These are phyloP conservation scores for Penicillium desertorum DNA, from an alignment of 495 filamentous ascomycete species.

Conservation along the genomic window DNA sequence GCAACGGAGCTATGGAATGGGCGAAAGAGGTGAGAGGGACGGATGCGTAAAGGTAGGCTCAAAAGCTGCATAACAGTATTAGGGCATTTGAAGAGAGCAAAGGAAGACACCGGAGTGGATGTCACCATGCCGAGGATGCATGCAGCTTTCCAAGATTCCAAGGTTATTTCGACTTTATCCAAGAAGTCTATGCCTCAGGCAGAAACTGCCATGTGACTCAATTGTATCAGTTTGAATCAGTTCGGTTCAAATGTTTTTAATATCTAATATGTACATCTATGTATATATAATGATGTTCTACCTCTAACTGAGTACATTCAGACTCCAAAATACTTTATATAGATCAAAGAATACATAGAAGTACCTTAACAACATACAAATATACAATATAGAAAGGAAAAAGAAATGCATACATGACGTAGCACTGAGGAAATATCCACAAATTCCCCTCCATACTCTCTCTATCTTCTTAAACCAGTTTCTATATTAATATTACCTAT, in stretches of 20 bases:
- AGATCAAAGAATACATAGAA: no score
- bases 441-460: background rate
- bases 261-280: no score
- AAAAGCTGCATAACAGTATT: constrained; percentile 33
- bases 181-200: constrained; percentile 5
- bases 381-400: background rate
- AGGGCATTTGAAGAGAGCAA: constrained; percentile 12
- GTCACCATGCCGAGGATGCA: constrained; percentile 17
- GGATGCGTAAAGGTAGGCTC: constrained; percentile 16
- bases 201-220: constrained; percentile 7
- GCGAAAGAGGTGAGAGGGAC: constrained; percentile 18
- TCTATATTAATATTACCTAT: background rate
- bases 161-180: constrained; percentile 11
- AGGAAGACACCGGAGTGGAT: constrained; percentile 8
- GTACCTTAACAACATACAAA: no score
- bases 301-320: no score
- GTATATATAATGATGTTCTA: no score
- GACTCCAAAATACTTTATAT: no score
- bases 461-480: background rate
- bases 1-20: constrained; percentile 16
- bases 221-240: background rate
- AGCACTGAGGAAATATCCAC: constrained; percentile 10
- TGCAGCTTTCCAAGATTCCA: constrained; percentile 2
- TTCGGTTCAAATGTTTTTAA: no score
- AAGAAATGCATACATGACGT: constrained; percentile 10